Conservation (phyloP, 441 rosid genomes). For the Adansonia rubrostipa region DNA sequence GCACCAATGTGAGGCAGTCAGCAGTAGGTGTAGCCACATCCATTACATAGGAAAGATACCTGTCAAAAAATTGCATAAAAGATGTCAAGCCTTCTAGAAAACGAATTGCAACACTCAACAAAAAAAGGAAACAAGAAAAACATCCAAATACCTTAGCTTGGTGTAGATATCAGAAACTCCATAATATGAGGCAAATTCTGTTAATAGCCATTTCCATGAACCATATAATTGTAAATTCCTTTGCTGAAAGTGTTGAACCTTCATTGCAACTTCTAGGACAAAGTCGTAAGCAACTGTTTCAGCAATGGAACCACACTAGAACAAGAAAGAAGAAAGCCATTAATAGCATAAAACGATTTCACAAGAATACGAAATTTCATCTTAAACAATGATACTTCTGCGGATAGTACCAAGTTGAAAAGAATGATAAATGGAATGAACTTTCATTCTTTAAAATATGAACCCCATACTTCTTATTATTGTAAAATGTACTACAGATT, state of each 20-base stretch:
- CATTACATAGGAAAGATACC: slow-evolving; percentile 95
- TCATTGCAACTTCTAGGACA: slow-evolving; percentile 89
- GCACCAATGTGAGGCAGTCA: slow-evolving; percentile 87
- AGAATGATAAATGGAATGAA: slow-evolving; percentile 3
- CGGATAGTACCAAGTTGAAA: neutral
- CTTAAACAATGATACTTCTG: neutral
- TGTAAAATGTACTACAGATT: neutral
- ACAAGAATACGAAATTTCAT: neutral
- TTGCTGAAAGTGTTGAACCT: slow-evolving; percentile 85
- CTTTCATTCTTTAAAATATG: neutral
- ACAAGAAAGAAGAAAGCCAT: slow-evolving; percentile 34
- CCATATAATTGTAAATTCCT: slow-evolving; percentile 80
- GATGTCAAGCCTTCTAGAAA: neutral
- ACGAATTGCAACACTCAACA: slow-evolving; percentile 11
- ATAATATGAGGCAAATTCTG: slow-evolving; percentile 89
- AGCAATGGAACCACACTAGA: slow-evolving; percentile 91
- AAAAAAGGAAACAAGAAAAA: slow-evolving; percentile 6
- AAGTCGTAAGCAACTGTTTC: slow-evolving; percentile 98
- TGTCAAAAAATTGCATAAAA: slow-evolving; percentile 38
- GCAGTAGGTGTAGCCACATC: slow-evolving; percentile 98
- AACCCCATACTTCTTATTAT: neutral
- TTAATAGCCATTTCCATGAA: slow-evolving; percentile 95
- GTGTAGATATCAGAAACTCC: slow-evolving; percentile 93
- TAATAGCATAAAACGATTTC: slow-evolving; percentile 29
- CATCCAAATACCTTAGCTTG: slow-evolving; percentile 68